phyloP scores from a whole-genome alignment of 768 basidiomycete species.

The Termitomyces sp. region DNA sequence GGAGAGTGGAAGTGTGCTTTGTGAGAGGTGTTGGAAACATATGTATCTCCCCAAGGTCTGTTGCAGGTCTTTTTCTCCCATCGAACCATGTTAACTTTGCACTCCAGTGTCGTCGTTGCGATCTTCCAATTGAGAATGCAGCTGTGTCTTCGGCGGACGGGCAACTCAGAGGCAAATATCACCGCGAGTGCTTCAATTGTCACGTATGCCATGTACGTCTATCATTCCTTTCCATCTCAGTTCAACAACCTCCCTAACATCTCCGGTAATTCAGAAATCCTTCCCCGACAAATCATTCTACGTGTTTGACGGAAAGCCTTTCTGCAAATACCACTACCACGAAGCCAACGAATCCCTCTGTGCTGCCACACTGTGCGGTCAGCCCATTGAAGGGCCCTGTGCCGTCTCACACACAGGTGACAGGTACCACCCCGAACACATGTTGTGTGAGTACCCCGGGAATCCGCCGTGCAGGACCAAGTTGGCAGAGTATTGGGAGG shows the following conservation, averaged over 20 bases:
- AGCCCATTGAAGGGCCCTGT: conserved; percentile 92
- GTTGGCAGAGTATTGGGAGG: conserved; percentile 85
- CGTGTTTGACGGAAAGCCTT: conserved; percentile 84
- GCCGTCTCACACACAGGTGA: conserved; percentile 79
- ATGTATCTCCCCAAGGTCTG: conserved; percentile 89
- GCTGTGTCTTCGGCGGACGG: conserved; percentile 91
- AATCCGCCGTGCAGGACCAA: conserved; percentile 44
- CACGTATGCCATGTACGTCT: conserved; percentile 62
- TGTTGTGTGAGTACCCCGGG: conserved; percentile 72
- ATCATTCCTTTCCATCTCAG: neutral
- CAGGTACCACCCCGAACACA: conserved; percentile 85
- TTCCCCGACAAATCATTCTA: conserved; percentile 93
- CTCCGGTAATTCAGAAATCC: conserved; percentile 50
- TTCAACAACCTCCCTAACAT: neutral
- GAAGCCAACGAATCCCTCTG: conserved; percentile 89
- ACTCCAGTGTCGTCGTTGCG: conserved; percentile 75
- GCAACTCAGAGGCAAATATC: conserved; percentile 94
- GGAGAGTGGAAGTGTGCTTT: conserved; percentile 73
- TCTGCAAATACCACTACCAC: conserved; percentile 91
- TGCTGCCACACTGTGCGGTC: conserved; percentile 68
- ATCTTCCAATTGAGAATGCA: conserved; percentile 81
- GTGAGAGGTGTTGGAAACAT: conserved; percentile 92
- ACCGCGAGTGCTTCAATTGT: conserved; percentile 89
- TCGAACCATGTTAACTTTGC: neutral
- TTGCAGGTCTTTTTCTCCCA: neutral